Conservation (phyloP, 192 early-diverging fungal genomes). For the Mortierella claussenii region DNA sequence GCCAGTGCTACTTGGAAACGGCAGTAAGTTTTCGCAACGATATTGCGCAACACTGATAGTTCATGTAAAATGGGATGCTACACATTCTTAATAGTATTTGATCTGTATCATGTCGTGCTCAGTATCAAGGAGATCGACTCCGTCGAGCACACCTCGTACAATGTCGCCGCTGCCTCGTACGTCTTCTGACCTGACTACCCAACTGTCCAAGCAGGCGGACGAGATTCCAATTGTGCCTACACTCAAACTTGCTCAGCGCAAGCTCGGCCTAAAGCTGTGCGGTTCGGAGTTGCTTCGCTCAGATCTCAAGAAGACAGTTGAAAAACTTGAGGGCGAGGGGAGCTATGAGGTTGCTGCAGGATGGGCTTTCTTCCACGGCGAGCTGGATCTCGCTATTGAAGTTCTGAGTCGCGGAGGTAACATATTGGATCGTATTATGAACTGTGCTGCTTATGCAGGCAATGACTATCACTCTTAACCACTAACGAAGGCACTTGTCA, state of each 20-base stretch:
- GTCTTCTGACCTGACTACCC: constrained; percentile 28
- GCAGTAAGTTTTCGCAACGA: no score
- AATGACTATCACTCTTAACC: no score
- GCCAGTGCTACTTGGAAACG: constrained; percentile 51
- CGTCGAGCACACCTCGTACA: constrained; percentile 51
- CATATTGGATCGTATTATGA: not conserved
- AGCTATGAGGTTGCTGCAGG: constrained; percentile 90
- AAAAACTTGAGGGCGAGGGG: constrained; percentile 67
- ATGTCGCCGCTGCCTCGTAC: constrained; percentile 36
- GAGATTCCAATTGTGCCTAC: constrained; percentile 60
- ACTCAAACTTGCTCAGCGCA: constrained; percentile 58
- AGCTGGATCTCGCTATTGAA: constrained; percentile 77
- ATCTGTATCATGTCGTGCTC: no score
- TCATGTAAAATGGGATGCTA: no score
- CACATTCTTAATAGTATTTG: no score
- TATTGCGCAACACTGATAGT: no score
- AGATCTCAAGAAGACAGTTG: constrained; percentile 58
- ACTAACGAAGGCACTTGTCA: no score
- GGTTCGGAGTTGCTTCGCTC: constrained; percentile 60
- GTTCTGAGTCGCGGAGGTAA: constrained; percentile 65
- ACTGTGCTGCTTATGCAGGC: not conserved
- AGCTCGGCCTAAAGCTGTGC: constrained; percentile 60
- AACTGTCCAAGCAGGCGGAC: constrained; percentile 37
- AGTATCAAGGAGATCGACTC: constrained; percentile 50
- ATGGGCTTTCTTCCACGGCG: constrained; percentile 87